Evolutionary conservation across 2,329 filamentous ascomycete species (phyloP).

Genomic region (Fusarium pseudograminearum): DNA sequence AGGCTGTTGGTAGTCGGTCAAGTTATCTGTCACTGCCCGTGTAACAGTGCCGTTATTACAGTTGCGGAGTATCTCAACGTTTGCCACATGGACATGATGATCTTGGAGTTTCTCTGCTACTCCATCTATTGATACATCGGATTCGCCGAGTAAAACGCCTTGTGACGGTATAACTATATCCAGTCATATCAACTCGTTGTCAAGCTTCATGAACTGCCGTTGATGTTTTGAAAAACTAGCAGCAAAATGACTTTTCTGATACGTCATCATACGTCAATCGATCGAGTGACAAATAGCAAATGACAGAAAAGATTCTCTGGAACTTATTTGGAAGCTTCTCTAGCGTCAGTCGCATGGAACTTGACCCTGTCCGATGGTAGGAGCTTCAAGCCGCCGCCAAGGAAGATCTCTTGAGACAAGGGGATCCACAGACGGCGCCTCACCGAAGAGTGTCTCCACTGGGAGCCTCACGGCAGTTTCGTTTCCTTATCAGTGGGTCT

Average conservation of each 20-base stretch:
- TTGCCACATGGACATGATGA: neutral
- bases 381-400: neutral
- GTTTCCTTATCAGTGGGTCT: conserved; percentile 25
- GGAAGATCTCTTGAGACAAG: neutral
- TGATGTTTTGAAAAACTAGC: neutral
- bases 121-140: neutral
- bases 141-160: neutral
- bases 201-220: neutral
- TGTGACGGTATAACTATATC: neutral
- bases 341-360: neutral
- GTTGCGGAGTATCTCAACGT: neutral
- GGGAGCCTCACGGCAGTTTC: conserved; percentile 17
- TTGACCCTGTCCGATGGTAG: conserved; percentile 10
- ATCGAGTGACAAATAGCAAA: neutral
- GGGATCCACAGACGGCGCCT: conserved; percentile 16
- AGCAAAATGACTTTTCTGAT: neutral
- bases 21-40: neutral
- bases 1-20: neutral
- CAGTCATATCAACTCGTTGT: neutral
- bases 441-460: conserved; percentile 17
- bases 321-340: conserved; percentile 13
- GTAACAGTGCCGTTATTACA: too few relatives aligned
- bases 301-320: neutral
- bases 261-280: conserved; percentile 9
- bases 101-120: neutral